Percentiles rank a stretch among this genome's conserved stretches.
phyloP scores from a whole-genome alignment of 2,329 filamentous ascomycete species.

The Lecanicillium sp. region DNA sequence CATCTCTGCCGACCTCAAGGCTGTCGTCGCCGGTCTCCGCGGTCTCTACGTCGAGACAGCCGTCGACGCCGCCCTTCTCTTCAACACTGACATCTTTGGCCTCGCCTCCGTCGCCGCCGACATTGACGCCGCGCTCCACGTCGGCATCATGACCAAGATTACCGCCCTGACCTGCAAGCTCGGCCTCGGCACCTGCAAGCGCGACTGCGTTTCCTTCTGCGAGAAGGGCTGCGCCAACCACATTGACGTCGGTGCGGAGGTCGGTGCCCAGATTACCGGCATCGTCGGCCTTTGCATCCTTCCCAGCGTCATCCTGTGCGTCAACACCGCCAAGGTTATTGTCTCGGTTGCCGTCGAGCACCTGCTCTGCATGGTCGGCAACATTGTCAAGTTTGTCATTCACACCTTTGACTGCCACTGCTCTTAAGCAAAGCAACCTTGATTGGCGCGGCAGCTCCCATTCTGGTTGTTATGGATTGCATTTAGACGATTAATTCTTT shows the following conservation, averaged over 20 bases:
- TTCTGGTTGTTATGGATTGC: too few species aligned
- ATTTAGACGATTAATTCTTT: too few species aligned
- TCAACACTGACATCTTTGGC: constrained; percentile 28
- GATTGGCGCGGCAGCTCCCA: background rate
- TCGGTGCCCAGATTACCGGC: constrained; percentile 18
- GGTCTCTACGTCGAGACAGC: constrained; percentile 24
- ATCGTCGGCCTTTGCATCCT: constrained; percentile 25
- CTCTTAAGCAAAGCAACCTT: constrained; percentile 13
- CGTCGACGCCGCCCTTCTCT: constrained; percentile 25
- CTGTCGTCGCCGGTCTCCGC: constrained; percentile 21
- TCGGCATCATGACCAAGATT: constrained; percentile 17
- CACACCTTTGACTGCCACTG: constrained; percentile 25
- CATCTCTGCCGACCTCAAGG: constrained; percentile 23
- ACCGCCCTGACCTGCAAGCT: constrained; percentile 20
- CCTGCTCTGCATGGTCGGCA: constrained; percentile 25
- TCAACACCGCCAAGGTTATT: constrained; percentile 17
- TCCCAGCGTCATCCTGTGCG: constrained; percentile 20
- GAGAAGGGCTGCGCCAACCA: constrained; percentile 30
- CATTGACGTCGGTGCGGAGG: constrained; percentile 20
- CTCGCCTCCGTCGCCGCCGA: constrained; percentile 17
- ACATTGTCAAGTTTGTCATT: constrained; percentile 20
- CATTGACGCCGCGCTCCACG: constrained; percentile 18
- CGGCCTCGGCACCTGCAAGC: constrained; percentile 23
- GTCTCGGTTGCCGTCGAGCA: constrained; percentile 19
- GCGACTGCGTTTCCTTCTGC: constrained; percentile 30